Evolutionary conservation across 2,329 filamentous ascomycete species (phyloP).

Genomic region (Phyllosticta citrichinensis): DNA sequence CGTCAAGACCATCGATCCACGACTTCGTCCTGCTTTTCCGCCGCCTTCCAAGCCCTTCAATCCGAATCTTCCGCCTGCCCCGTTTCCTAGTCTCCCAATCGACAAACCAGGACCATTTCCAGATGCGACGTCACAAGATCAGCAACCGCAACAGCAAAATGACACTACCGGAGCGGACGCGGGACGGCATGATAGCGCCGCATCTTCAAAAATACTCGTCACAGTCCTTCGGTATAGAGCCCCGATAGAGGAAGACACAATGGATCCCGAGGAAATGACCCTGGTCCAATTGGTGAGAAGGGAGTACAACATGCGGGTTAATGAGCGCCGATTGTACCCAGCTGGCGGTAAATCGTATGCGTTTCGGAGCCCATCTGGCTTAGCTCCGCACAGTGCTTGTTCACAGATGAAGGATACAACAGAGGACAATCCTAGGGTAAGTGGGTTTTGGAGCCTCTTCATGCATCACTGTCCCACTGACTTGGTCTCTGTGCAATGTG

Average conservation of each 20-base stretch:
- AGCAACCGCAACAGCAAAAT: neutral
- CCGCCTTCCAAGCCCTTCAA: neutral
- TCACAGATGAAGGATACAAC: too few species aligned
- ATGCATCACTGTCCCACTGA: neutral
- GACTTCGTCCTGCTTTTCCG: neutral
- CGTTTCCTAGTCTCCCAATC: constrained; percentile 3
- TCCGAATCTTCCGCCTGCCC: neutral
- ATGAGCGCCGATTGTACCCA: neutral
- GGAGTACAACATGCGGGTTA: neutral
- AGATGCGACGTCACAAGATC: neutral
- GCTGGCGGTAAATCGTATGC: neutral
- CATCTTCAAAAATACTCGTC: neutral
- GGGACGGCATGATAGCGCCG: neutral
- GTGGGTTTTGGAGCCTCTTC: neutral
- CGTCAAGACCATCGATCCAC: neutral
- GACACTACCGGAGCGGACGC: too few species aligned
- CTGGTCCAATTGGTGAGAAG: neutral
- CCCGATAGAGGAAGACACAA: neutral
- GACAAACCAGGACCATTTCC: neutral
- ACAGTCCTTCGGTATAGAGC: neutral
- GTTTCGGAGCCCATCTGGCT: neutral
- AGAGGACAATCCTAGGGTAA: neutral
- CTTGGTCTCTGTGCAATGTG: neutral
- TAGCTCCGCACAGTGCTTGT: neutral
- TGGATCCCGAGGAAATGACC: neutral